Conservation (phyloP, 2,329 filamentous ascomycete genomes). For the Boeremia lycopersici region DNA sequence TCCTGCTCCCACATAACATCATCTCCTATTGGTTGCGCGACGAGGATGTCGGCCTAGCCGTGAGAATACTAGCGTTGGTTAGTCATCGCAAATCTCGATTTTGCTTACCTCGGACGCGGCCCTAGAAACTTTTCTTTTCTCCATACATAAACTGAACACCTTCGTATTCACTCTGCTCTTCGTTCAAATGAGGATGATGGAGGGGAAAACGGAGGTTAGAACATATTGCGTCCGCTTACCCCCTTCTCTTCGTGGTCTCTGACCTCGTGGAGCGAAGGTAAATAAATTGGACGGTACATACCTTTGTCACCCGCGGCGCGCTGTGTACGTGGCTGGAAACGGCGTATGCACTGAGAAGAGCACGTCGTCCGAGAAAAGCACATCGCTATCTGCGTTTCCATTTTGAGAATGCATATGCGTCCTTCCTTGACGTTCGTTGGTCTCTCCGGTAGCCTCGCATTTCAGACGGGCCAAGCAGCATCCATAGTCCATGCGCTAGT, state of each 20-base stretch:
- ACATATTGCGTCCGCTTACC: constrained; percentile 61
- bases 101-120: constrained; percentile 20
- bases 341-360: not conserved
- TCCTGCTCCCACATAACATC: constrained; percentile 15
- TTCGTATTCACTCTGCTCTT: constrained; percentile 72
- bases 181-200: constrained; percentile 63
- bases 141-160: constrained; percentile 49
- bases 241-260: constrained; percentile 54
- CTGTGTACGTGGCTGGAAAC: not conserved
- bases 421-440: not conserved
- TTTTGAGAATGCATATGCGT: not conserved
- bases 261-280: constrained; percentile 52
- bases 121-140: constrained; percentile 31
- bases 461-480: not conserved
- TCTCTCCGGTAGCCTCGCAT: not conserved
- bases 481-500: not conserved
- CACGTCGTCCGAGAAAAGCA: no score
- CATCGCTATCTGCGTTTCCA: not conserved
- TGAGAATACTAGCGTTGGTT: constrained; percentile 22
- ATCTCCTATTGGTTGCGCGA: constrained; percentile 23
- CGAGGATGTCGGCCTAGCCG: not conserved
- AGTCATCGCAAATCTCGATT: constrained; percentile 34
- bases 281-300: constrained; percentile 55
- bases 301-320: constrained; percentile 10
- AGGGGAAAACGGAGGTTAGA: constrained; percentile 74